Evolutionary conservation across 2,329 filamentous ascomycete species (phyloP).

Genomic region (Piedraia hortae): DNA sequence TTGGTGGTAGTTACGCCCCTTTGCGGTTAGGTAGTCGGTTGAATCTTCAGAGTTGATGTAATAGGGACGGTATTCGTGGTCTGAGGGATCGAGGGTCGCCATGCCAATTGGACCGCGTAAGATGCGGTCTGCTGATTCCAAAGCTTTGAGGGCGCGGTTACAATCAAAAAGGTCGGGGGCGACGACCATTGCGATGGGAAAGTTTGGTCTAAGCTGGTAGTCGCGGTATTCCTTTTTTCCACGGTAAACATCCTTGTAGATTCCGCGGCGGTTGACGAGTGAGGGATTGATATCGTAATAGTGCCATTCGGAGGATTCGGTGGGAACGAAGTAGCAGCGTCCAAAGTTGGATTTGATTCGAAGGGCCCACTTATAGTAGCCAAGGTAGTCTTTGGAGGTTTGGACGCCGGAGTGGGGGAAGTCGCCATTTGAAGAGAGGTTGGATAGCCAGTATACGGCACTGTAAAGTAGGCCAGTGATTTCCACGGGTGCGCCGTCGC

Average conservation of each 20-base stretch:
- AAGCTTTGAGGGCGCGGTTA: slow-evolving; percentile 47
- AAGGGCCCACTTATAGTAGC: slow-evolving; percentile 51
- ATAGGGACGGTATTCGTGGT: slow-evolving; percentile 80
- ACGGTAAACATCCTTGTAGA: slow-evolving; percentile 92
- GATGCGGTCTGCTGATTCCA: slow-evolving; percentile 51
- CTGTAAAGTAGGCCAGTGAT: slow-evolving; percentile 88
- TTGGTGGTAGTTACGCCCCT: slow-evolving; percentile 93
- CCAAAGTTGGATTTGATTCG: slow-evolving; percentile 72
- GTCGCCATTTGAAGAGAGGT: slow-evolving; percentile 36
- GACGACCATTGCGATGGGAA: slow-evolving; percentile 82
- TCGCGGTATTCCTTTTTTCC: slow-evolving; percentile 92
- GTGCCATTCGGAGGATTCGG: slow-evolving; percentile 37
- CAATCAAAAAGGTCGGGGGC: slow-evolving; percentile 67
- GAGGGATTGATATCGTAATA: slow-evolving; percentile 54
- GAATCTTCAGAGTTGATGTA: slow-evolving; percentile 92
- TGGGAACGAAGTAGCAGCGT: slow-evolving; percentile 66
- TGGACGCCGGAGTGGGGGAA: slow-evolving; percentile 51
- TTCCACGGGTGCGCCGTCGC: slow-evolving; percentile 83
- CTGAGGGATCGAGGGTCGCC: slow-evolving; percentile 77
- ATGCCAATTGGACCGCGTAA: slow-evolving; percentile 77
- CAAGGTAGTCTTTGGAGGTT: slow-evolving; percentile 16
- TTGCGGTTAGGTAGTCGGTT: slow-evolving; percentile 67
- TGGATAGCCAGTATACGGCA: slow-evolving; percentile 51
- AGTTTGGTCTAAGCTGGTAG: slow-evolving; percentile 87
- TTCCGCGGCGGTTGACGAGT: slow-evolving; percentile 69